Evolutionary conservation across 1,139 yeast species (phyloP), one percentile per base, ranked within the genome.

Genomic region (Wickerhamiella infanticola): DNA sequence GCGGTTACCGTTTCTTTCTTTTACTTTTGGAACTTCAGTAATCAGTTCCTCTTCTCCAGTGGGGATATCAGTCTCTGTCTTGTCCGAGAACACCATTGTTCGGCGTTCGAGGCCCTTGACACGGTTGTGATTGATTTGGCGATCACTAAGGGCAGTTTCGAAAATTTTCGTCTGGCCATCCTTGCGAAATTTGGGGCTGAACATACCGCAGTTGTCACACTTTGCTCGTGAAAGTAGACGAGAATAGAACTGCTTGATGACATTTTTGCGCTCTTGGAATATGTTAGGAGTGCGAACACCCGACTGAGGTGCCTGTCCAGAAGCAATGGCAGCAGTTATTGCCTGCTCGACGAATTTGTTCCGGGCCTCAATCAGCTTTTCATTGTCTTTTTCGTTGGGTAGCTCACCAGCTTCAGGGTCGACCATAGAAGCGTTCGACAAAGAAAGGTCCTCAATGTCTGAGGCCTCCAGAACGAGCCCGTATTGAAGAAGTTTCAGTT

Each of bases 131-230:
- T 81, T 70, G 9, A 55, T 48, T 61, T 88, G 95, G 63, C 84
- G 84, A 44, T 83, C 95, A 45, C 74, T 74, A 56, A 93, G 71
- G 5, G 94, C 78, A 53, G 79, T 79, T 66, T 90, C 97, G 57
- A 93, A 93, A 52, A 93, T 77, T 68, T 93, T 93, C 49, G 90
- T 76, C 60, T 78, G 82, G 0, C 98, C 98, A 62, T 93, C 98
- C 60, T 88, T 90, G 68, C 98, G 77, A 70, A 80, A 90, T 40
- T 80, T 72, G 47, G 98, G 97, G 40, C 95, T 85, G 63, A 73
- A 83, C 95, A 88, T 83, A 43, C 86, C 84, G 74, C 99, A 93
- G 64, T 86, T 86, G 59, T 83, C 94, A 74, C 99, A 93, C 63
- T 79, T 82, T 48, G 85, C 79, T 64, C 95, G 77, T 44, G 80